phyloP scores from a whole-genome alignment of 768 basidiomycete species.

The Lentinula detonsa region DNA sequence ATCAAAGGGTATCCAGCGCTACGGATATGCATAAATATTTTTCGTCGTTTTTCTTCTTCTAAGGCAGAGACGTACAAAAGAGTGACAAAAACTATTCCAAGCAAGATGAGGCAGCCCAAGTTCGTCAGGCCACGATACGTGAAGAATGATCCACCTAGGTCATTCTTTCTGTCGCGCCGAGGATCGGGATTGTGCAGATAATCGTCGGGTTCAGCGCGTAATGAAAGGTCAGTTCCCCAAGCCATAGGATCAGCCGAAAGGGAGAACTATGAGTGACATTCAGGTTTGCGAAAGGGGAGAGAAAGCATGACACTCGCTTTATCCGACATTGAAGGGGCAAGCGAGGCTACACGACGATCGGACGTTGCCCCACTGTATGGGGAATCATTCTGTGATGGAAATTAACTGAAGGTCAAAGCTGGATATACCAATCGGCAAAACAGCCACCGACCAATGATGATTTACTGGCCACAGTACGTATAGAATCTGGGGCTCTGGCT shows the following conservation, averaged over 20 bases:
- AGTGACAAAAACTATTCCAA: constrained; percentile 45
- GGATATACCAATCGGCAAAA: neutral
- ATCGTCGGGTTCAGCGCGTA: constrained; percentile 58
- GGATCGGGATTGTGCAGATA: constrained; percentile 73
- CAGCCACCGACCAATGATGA: constrained; percentile 32
- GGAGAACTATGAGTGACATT: constrained; percentile 45
- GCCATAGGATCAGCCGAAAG: constrained; percentile 66
- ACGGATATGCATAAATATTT: neutral
- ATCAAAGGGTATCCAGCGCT: constrained; percentile 64
- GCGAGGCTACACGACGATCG: constrained; percentile 18
- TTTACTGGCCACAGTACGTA: constrained; percentile 32
- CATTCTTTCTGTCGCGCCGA: constrained; percentile 49
- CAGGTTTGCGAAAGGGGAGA: neutral
- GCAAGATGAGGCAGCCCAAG: constrained; percentile 57
- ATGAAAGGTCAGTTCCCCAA: constrained; percentile 66
- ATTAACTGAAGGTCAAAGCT: constrained; percentile 1
- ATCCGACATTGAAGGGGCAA: constrained; percentile 45
- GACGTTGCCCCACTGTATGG: constrained; percentile 29
- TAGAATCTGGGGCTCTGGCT: constrained; percentile 27
- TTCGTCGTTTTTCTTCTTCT: neutral
- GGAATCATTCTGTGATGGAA: constrained; percentile 28
- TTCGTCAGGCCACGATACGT: constrained; percentile 69
- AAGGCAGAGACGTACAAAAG: constrained; percentile 44
- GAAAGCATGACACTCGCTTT: constrained; percentile 30
- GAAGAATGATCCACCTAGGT: constrained; percentile 57